phyloP scores from a whole-genome alignment of 2,329 filamentous ascomycete species.

The Colletotrichum incanum region DNA sequence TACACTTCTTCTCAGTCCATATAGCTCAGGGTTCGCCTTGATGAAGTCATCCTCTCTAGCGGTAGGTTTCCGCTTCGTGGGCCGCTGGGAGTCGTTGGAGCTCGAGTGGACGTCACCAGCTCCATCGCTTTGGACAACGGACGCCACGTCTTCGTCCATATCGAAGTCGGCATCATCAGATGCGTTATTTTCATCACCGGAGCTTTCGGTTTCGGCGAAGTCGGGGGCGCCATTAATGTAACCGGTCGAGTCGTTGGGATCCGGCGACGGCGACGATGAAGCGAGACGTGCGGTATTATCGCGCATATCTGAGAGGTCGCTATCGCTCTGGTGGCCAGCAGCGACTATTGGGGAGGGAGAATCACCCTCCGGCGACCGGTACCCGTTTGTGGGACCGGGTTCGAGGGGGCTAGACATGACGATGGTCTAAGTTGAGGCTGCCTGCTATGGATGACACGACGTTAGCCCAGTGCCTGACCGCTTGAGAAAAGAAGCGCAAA shows the following conservation, averaged over 20 bases:
- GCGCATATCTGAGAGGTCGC: constrained; percentile 82
- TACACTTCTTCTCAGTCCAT: constrained; percentile 94
- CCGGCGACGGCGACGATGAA: constrained; percentile 61
- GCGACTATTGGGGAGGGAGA: constrained; percentile 58
- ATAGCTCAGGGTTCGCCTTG: constrained; percentile 92
- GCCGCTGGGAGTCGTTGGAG: constrained; percentile 79
- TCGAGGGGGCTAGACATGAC: constrained; percentile 76
- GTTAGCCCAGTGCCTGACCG: constrained; percentile 52
- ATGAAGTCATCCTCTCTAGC: constrained; percentile 87
- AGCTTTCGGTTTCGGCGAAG: constrained; percentile 63
- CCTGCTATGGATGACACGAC: constrained; percentile 56
- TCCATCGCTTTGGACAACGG: constrained; percentile 62
- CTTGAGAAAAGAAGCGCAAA: constrained; percentile 2
- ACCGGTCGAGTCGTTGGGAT: constrained; percentile 59
- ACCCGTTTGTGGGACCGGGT: constrained; percentile 77
- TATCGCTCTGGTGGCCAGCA: constrained; percentile 74
- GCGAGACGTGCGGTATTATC: constrained; percentile 68
- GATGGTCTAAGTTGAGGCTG: constrained; percentile 74
- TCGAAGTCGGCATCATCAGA: constrained; percentile 84
- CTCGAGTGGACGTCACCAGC: constrained; percentile 72
- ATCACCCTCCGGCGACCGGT: constrained; percentile 70
- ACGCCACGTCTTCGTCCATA: constrained; percentile 68
- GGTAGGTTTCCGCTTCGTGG: constrained; percentile 80
- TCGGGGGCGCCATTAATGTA: constrained; percentile 57
- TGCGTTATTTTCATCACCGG: constrained; percentile 66